These are phyloP conservation scores for Metschnikowia cubensis DNA, from an alignment of 805 yeast species.

Conservation along the genomic window DNA sequence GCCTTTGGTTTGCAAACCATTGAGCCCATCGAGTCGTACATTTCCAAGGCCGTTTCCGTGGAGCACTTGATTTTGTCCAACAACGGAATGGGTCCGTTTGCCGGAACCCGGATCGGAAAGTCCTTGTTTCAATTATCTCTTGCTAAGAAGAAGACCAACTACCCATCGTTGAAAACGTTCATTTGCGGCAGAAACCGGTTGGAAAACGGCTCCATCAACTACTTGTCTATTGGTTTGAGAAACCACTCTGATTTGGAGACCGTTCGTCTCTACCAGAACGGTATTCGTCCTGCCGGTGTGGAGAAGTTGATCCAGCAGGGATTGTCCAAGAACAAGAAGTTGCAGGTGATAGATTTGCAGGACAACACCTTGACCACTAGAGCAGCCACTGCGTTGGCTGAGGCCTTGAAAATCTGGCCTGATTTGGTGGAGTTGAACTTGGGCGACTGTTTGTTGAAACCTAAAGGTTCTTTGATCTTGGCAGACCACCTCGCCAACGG, in stretches of 20 bases:
- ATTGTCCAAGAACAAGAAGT: conserved; percentile 53
- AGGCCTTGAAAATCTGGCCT: conserved; percentile 54
- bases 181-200: conserved; percentile 96
- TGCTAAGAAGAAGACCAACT: conserved; percentile 53
- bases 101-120: conserved; percentile 91
- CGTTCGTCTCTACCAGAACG: conserved; percentile 88
- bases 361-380: conserved; percentile 89
- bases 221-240: conserved; percentile 79
- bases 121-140: conserved; percentile 69
- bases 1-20: conserved; percentile 96
- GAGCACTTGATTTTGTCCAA: conserved; percentile 87
- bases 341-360: conserved; percentile 78
- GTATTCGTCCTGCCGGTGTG: conserved; percentile 93
- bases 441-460: conserved; percentile 83
- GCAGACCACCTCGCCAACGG: conserved; percentile 44
- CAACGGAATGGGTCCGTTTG: conserved; percentile 98
- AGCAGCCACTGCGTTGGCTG: conserved; percentile 51
- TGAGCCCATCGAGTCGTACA: conserved; percentile 77
- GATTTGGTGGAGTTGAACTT: conserved; percentile 71
- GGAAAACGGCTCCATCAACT: conserved; percentile 89
- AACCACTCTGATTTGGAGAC: conserved; percentile 70
- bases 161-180: conserved; percentile 68
- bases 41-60: conserved; percentile 70
- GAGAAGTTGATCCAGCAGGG: conserved; percentile 71
- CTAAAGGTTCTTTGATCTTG: conserved; percentile 64